Evolutionary conservation across 495 filamentous ascomycete genomes (phyloP).

Genomic region (Evernia prunastri): DNA sequence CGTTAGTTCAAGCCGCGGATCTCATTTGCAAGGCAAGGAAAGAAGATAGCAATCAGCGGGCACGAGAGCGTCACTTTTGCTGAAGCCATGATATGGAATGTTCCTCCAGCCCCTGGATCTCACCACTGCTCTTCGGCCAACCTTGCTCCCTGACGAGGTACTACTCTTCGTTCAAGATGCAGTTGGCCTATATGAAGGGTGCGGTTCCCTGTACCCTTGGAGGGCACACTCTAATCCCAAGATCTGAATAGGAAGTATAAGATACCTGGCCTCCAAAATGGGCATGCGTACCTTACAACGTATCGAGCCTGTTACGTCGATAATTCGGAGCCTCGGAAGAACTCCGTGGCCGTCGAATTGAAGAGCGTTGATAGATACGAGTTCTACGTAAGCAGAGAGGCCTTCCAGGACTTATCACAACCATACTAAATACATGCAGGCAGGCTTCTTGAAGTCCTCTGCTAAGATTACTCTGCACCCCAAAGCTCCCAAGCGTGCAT

Average conservation of each 20-base stretch:
- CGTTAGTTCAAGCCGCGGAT: too few species aligned
- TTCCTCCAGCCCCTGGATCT: constrained; percentile 91
- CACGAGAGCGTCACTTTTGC: constrained; percentile 11
- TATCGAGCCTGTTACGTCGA: constrained; percentile 95
- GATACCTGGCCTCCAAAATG: constrained; percentile 87
- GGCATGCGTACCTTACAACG: constrained; percentile 91
- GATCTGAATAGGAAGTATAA: constrained; percentile 71
- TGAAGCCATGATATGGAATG: constrained; percentile 56
- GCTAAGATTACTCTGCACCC: constrained; percentile 85
- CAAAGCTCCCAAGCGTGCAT: constrained; percentile 57
- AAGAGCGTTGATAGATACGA: constrained; percentile 89
- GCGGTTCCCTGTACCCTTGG: constrained; percentile 16
- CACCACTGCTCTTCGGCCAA: constrained; percentile 88
- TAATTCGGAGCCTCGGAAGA: constrained; percentile 75
- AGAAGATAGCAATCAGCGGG: too few species aligned
- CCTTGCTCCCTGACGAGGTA: constrained; percentile 80
- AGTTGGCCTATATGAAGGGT: constrained; percentile 98
- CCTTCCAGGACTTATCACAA: constrained; percentile 18
- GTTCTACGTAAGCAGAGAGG: constrained; percentile 60
- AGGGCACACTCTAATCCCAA: constrained; percentile 5
- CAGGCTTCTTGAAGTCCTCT: constrained; percentile 91
- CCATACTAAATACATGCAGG: constrained; percentile 43
- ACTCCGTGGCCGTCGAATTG: constrained; percentile 77
- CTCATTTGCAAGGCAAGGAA: too few species aligned
- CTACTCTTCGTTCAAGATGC: constrained; percentile 94